Evolutionary conservation across 1,284 basidiomycete species (phyloP), one percentile per base, ranked within the genome.

Genomic region (Ceratobasidium sp.): DNA sequence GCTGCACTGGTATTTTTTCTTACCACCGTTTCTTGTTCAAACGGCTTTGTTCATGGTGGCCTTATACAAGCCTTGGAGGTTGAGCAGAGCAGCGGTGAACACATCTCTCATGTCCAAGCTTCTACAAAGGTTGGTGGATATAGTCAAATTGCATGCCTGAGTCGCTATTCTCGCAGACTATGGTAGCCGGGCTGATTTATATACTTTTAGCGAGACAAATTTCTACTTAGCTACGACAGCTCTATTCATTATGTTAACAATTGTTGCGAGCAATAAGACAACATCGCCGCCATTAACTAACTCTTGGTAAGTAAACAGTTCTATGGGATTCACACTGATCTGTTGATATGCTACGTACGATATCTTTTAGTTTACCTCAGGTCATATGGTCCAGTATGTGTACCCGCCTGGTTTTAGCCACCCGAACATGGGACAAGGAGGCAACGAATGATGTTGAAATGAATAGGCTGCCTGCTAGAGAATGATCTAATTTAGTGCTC

Each of bases 321-420:
- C 9, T 3, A n/a, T n/a, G n/a, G n/a, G n/a, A n/a, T n/a, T n/a
- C n/a, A n/a, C n/a, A n/a, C n/a, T n/a, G n/a, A n/a, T n/a, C n/a
- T n/a, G n/a, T n/a, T 39, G n/a, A 28, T 10, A 26, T n/a, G n/a
- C 9, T 10, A 28, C 12, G 9, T 28, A 3, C 26, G 23, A 66
- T 7, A 12, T n/a, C n/a, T n/a, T n/a, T 42, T 66, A 66, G 63
- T 13, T 44, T 66, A 20, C 63, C 33, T 5, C 10, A 10, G 10
- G 63, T 39, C 18, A n/a, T 66, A 13, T 66, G 63, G 63, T 66
- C 63, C 6, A 44, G 33, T 39, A 66, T 66, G 63, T 66, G 63
- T 26, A 42, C 33, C 13, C 49, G 68, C 18, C 49, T 71, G 2
- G 39, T 71, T 42, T 44, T 71, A 15, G 51, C 68, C 3, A 49